phyloP scores from a whole-genome alignment of 371 early-diverging fungal species.

The Actinomucor elegans region DNA sequence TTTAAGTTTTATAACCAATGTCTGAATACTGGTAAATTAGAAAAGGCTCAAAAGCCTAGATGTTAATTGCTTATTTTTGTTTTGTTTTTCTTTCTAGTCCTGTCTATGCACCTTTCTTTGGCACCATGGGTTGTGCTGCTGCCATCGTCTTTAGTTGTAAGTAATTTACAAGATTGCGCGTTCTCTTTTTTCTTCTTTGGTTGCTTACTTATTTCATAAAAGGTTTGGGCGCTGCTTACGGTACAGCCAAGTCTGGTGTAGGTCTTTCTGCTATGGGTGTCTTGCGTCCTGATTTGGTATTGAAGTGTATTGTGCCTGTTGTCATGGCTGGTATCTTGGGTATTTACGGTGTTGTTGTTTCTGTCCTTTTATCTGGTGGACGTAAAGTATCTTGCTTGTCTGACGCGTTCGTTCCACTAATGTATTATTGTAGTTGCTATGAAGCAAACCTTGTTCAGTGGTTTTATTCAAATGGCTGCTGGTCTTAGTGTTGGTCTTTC shows the following conservation, averaged over 20 bases:
- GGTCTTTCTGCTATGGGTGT: constrained; percentile 96
- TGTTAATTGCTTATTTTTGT: no score
- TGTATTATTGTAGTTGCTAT: constrained; percentile 56
- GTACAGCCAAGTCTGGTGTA: constrained; percentile 96
- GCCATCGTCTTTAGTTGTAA: constrained; percentile 96
- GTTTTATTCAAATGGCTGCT: constrained; percentile 91
- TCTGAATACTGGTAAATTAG: no score
- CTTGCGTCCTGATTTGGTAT: constrained; percentile 91
- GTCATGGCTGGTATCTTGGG: constrained; percentile 99
- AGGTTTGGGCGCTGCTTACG: constrained; percentile 96
- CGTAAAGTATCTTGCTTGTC: constrained; percentile 64
- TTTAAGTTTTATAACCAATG: no score
- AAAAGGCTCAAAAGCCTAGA: no score
- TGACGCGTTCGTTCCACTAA: no score
- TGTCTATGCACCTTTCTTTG: constrained; percentile 96
- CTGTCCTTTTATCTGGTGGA: constrained; percentile 84
- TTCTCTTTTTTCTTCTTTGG: not conserved
- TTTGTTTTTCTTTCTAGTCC: no score
- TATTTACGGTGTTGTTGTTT: constrained; percentile 95
- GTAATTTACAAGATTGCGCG: constrained; percentile 39
- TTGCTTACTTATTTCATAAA: no score
- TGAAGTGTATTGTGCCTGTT: constrained; percentile 93
- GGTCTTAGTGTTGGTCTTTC: constrained; percentile 93
- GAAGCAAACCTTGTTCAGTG: constrained; percentile 63
- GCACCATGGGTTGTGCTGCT: constrained; percentile 93